These are phyloP conservation scores for Botrytis cinerea DNA, from an alignment of 2,329 filamentous ascomycete species.

Conservation along the genomic window DNA sequence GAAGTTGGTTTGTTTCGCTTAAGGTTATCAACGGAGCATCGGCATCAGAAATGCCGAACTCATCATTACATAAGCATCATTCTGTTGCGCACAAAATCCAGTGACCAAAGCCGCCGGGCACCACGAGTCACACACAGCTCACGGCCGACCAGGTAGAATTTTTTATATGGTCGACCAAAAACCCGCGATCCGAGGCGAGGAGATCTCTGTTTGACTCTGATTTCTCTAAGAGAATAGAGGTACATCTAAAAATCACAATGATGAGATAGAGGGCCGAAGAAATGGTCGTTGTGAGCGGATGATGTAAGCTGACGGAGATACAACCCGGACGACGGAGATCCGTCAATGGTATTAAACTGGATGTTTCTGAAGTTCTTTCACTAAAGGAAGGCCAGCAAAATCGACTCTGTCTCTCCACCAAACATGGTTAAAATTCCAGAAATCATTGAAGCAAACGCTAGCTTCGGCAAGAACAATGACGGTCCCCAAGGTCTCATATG, in stretches of 20 bases:
- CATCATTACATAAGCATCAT: background rate
- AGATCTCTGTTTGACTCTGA: background rate
- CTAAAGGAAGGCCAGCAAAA: background rate
- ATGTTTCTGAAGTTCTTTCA: background rate
- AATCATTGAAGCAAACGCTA: background rate
- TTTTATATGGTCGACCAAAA: background rate
- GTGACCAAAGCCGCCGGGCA: background rate
- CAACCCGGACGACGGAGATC: background rate
- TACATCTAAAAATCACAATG: background rate
- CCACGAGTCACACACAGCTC: background rate
- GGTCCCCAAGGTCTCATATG: background rate
- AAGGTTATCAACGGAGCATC: background rate
- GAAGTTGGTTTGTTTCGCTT: background rate
- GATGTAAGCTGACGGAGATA: background rate
- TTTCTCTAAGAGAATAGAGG: background rate
- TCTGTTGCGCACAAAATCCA: background rate
- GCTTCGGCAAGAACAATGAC: background rate
- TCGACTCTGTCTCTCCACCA: background rate
- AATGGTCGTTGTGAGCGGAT: constrained; percentile 31
- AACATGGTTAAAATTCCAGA: background rate
- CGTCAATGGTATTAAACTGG: background rate
- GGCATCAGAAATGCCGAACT: background rate
- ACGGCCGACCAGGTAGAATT: background rate
- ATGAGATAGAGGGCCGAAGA: background rate
- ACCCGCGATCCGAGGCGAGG: no score